Base-by-base conservation (phyloP, 257 asterid species). In the Echium plantagineum region DNA sequence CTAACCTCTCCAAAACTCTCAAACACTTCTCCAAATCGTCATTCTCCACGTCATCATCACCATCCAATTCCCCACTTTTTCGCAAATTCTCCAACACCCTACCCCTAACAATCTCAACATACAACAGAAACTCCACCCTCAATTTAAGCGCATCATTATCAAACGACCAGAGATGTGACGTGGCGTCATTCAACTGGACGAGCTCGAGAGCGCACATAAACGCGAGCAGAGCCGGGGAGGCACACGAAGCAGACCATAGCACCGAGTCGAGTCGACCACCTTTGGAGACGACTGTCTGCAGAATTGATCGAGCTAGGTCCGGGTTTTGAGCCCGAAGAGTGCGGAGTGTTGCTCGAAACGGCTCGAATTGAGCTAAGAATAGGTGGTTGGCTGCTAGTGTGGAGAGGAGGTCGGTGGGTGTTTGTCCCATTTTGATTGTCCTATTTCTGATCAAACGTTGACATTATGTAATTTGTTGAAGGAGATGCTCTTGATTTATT, bases 341-440 rank as follows among this genome's bases (percentile, higher is more conserved):
- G 19, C 82, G 87, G 51, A 91, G 51, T 47, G 80, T 82, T 58
- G 98, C 95, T 69, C 96, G 94, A 30, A 91, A 89, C 1, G 96
- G 90, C 77, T 91, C 98, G 74, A 85, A 91, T 78, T 91, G 98
- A 26, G 90, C 94, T 35, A 91, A 69, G 63, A 84, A 85, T 17
- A 91, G 65, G 75, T 91, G 98, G 77, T 91, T 91, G 6, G 84
- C 86, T 17, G 85, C 62, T 65, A 79, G 87, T 64, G 52, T 78
- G 42, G 89, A 79, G 55, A 91, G 90, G 13, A 35, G 46, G 46
- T 35, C 46, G 5, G 46, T 35, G 46, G 5, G 0, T 35, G 46
- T 35, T 7, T 35, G 10, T 35, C 13, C 46, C 46, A 35, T 35
- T 35, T 35, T 35, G 12, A 35, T 35, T 35, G 32, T 28, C 32